Evolutionary conservation across 768 basidiomycete species (phyloP).

Genomic region (Hypholoma fasciculare): DNA sequence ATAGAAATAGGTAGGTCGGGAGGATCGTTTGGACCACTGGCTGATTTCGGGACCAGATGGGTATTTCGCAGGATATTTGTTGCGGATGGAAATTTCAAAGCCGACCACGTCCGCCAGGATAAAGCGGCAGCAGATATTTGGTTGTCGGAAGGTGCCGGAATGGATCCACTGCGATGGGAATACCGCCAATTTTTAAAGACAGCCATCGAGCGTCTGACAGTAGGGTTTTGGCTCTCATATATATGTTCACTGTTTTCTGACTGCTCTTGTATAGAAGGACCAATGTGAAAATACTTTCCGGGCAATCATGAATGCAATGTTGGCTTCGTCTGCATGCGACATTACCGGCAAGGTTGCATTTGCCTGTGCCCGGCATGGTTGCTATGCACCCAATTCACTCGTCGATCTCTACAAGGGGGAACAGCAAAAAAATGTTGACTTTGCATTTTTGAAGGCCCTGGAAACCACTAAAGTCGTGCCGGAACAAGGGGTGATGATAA

Average conservation of each 20-base stretch:
- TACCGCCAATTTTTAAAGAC: too few relatives aligned
- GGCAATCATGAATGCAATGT: background rate
- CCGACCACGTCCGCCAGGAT: too few relatives aligned
- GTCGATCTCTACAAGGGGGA: constrained; percentile 2
- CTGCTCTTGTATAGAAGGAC: too few relatives aligned
- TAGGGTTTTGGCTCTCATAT: too few relatives aligned
- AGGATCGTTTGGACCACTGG: too few relatives aligned
- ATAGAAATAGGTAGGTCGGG: constrained; percentile 5
- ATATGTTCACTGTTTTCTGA: too few relatives aligned
- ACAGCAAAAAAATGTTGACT: constrained; percentile 23
- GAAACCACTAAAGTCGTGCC: background rate
- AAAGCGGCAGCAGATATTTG: too few relatives aligned
- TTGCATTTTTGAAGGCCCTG: constrained; percentile 8
- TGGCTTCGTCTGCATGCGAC: constrained; percentile 11
- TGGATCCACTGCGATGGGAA: background rate
- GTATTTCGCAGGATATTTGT: too few relatives aligned
- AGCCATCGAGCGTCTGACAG: too few relatives aligned
- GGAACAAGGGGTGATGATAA: constrained; percentile 6
- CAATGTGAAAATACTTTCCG: background rate
- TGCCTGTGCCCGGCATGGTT: constrained; percentile 15
- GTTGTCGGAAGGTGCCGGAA: too few relatives aligned
- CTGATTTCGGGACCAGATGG: too few relatives aligned
- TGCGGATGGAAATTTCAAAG: too few relatives aligned
- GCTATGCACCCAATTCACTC: constrained; percentile 7
- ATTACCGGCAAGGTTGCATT: constrained; percentile 11